Evolutionary conservation across 257 asterid genomes (phyloP), one percentile per base, ranked within the genome.

Genomic region (Solanum etuberosum): DNA sequence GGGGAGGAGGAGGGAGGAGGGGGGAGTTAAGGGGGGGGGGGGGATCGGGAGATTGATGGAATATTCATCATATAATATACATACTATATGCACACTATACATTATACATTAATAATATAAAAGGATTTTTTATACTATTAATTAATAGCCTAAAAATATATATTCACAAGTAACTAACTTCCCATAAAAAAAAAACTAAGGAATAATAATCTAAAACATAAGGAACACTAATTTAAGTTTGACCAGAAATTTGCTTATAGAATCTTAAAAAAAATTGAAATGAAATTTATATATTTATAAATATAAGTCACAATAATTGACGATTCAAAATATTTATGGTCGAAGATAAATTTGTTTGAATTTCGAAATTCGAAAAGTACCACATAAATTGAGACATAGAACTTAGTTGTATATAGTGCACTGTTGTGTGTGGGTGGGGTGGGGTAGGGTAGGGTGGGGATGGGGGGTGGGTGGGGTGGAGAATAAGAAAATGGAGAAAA

Each of bases 401-500:
- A 43, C 40, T 78, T 46, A 43, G 40, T 71, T 35, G 87, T 87
- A 83, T 86, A 77, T 54, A 88, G 51, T 31, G 34, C 32, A 72
- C 68, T 54, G 88, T 89, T 82, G 84, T 21, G 74, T 25, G 48
- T 82, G 70, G n/a, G 21, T 57, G 67, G 61, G 63, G 87, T 10
- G 54, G 34, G 23, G 29, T 1, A 3, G 14, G 15, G 46, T 82
- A 3, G 14, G 15, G 46, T 82, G 70, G 21, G 65, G 67, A 35
- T n/a, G 54, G 87, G 1, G 59, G 14, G 35, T n/a, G 32, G 9
- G 29, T 6, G 29, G 54, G 59, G 6, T 1, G 59, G 37, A 16
- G 40, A 87, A 89, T 89, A 91, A 86, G 32, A 87, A 86, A 92
- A 91, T 89, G 91, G 90, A 86, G 80, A 31, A 89, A 88, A 65